These are phyloP conservation scores for Copromyces sp. DNA, from an alignment of 495 filamentous ascomycete species.

Conservation along the genomic window DNA sequence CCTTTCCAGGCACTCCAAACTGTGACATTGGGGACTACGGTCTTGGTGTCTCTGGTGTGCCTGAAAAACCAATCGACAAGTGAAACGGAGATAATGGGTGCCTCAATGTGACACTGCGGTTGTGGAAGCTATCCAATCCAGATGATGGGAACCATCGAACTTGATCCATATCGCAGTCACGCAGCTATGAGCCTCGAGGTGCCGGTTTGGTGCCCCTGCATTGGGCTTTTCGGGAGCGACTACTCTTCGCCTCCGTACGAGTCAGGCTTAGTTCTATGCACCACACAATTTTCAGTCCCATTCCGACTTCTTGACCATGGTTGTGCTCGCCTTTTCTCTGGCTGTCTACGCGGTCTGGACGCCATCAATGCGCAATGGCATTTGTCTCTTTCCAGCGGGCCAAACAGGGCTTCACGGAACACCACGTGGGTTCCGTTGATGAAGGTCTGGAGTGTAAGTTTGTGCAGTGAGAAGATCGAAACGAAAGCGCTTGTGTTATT, in stretches of 20 bases:
- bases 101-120: constrained; percentile 5
- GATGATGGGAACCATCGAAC: not conserved
- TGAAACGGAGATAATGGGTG: constrained; percentile 11
- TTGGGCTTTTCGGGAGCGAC: not conserved
- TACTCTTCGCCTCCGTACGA: not conserved
- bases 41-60: not conserved
- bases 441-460: not conserved
- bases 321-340: not conserved
- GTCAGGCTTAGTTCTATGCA: not conserved
- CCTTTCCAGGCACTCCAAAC: constrained; percentile 11
- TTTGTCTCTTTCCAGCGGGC: constrained; percentile 18
- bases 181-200: not conserved
- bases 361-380: not conserved
- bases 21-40: constrained; percentile 9
- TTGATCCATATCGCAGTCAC: not conserved
- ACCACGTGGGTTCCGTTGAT: not conserved
- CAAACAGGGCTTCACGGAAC: constrained; percentile 12
- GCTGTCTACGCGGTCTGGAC: not conserved
- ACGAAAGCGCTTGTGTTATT: not conserved
- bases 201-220: not conserved
- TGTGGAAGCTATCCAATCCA: not conserved
- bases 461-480: not conserved
- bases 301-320: not conserved
- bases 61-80: constrained; percentile 5
- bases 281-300: not conserved